These are phyloP conservation scores for Cystobasidium slooffiae DNA, from an alignment of 1,284 basidiomycete species.

Conservation along the genomic window DNA sequence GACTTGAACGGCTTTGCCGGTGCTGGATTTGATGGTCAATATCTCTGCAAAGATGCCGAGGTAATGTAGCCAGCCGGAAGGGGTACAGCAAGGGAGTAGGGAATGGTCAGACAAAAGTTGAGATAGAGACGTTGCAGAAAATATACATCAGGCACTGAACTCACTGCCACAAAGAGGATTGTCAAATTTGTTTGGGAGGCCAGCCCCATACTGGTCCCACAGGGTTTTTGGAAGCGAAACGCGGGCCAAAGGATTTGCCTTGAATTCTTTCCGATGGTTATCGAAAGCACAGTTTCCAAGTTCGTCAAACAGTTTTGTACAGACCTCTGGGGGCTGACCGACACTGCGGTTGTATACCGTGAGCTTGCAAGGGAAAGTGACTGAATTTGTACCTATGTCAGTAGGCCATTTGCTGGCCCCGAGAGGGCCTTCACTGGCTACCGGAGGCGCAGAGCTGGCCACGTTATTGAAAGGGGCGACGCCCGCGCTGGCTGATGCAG, in stretches of 20 bases:
- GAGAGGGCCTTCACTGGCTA: no score
- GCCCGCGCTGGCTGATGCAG: no score
- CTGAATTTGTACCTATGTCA: no score
- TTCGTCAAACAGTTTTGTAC: background rate
- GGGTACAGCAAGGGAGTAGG: background rate
- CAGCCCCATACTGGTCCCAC: background rate
- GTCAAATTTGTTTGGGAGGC: background rate
- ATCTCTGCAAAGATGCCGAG: background rate
- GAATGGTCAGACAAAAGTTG: no score
- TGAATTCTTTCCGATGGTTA: background rate
- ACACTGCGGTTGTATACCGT: no score
- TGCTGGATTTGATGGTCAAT: conserved; percentile 8
- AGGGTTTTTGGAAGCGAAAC: background rate
- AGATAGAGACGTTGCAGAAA: no score
- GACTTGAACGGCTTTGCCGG: background rate
- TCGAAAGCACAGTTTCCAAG: background rate
- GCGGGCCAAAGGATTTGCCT: background rate
- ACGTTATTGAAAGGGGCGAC: no score
- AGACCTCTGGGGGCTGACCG: background rate
- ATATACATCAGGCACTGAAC: no score
- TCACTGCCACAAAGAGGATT: conserved; percentile 1
- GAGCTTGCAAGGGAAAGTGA: no score
- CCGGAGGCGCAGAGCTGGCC: no score
- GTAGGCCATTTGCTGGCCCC: no score
- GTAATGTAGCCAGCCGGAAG: background rate